phyloP scores from a whole-genome alignment of 352 stramenopile genomes.

The Plasmopara halstedii region DNA sequence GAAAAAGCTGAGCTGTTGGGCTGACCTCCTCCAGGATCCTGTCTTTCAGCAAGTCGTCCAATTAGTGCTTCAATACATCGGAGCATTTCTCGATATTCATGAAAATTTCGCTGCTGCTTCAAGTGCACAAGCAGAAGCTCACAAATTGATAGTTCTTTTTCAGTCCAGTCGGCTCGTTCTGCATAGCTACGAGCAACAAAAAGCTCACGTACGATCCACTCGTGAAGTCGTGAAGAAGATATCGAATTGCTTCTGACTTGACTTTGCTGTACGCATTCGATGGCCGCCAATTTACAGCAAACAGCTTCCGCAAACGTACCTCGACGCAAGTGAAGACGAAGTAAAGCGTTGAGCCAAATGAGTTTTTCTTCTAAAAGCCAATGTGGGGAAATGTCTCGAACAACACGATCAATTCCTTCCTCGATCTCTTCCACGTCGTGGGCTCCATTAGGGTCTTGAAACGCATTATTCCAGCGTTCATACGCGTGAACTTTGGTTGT shows the following conservation, averaged over 20 bases:
- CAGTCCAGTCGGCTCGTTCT: slow-evolving; percentile 36
- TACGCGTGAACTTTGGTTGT: slow-evolving; percentile 49
- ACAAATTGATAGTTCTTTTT: slow-evolving; percentile 46
- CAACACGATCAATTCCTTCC: slow-evolving; percentile 42
- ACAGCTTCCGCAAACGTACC: slow-evolving; percentile 47
- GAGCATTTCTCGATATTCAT: slow-evolving; percentile 48
- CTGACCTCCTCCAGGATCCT: slow-evolving; percentile 8
- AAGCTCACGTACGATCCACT: slow-evolving; percentile 39
- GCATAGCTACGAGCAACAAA: slow-evolving; percentile 30
- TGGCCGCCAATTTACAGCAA: slow-evolving; percentile 41
- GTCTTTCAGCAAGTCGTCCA: slow-evolving; percentile 20
- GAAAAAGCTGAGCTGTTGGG: slow-evolving; percentile 16
- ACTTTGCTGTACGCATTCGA: slow-evolving; percentile 27
- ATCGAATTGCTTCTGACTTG: neutral
- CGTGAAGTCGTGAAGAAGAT: slow-evolving; percentile 6
- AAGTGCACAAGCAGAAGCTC: slow-evolving; percentile 38
- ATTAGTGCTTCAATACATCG: slow-evolving; percentile 29
- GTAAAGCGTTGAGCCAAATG: slow-evolving; percentile 49
- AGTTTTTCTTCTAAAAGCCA: slow-evolving; percentile 56
- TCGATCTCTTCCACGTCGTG: slow-evolving; percentile 59
- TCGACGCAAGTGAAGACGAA: slow-evolving; percentile 38
- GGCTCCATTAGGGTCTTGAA: slow-evolving; percentile 13
- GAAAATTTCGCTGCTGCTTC: slow-evolving; percentile 24
- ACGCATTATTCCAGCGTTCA: slow-evolving; percentile 40
- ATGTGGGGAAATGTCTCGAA: slow-evolving; percentile 42